Evolutionary conservation across 2,329 filamentous ascomycete species (phyloP).

Genomic region (Penicillium brevicompactum): DNA sequence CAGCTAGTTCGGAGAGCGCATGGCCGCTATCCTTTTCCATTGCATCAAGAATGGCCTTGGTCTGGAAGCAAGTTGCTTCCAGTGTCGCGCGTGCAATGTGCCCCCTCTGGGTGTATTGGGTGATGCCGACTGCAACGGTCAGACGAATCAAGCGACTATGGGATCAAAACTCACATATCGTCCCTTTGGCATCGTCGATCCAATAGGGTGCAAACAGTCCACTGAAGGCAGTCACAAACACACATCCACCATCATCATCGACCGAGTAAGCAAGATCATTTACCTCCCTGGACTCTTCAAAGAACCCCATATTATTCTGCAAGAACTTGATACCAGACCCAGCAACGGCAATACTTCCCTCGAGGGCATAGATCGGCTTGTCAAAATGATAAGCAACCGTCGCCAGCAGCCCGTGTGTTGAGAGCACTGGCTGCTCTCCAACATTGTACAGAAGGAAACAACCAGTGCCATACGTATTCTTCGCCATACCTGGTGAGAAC

Average conservation of each 20-base stretch:
- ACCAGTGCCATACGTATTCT: slow-evolving; percentile 89
- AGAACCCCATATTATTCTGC: slow-evolving; percentile 65
- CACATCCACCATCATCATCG: slow-evolving; percentile 76
- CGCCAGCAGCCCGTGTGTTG: slow-evolving; percentile 75
- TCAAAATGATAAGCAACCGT: slow-evolving; percentile 84
- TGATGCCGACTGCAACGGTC: slow-evolving; percentile 66
- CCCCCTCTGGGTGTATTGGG: slow-evolving; percentile 79
- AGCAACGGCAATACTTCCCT: slow-evolving; percentile 81
- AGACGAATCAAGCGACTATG: not conserved
- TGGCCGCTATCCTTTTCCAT: slow-evolving; percentile 87
- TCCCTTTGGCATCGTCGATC: slow-evolving; percentile 92
- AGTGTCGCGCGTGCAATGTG: slow-evolving; percentile 88
- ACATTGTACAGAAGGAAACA: slow-evolving; percentile 90
- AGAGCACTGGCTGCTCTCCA: slow-evolving; percentile 80
- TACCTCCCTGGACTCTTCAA: slow-evolving; percentile 62
- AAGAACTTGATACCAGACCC: slow-evolving; percentile 78
- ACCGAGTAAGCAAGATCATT: slow-evolving; percentile 65
- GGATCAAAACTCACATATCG: slow-evolving; percentile 62
- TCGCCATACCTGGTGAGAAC: slow-evolving; percentile 78
- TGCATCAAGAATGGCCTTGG: slow-evolving; percentile 86
- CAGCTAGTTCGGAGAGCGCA: slow-evolving; percentile 73
- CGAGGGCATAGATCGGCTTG: slow-evolving; percentile 75
- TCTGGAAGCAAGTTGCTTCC: slow-evolving; percentile 90
- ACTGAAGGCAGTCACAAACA: slow-evolving; percentile 88
- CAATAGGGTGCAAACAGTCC: slow-evolving; percentile 91